Conservation (phyloP, 805 yeast genomes). For the Pichia cabralensis region DNA sequence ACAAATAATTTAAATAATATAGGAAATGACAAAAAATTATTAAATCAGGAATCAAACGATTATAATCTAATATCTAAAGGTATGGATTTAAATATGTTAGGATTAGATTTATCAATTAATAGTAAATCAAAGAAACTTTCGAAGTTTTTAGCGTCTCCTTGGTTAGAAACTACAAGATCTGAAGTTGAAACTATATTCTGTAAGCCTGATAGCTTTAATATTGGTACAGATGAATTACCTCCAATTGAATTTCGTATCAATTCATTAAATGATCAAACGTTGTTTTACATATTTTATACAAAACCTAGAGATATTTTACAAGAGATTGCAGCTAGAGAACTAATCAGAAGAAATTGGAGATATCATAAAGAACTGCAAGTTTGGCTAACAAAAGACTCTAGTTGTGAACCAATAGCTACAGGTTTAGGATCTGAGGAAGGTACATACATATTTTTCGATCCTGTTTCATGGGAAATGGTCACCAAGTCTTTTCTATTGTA, state of each 20-base stretch:
- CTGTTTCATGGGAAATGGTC: slow-evolving; percentile 91
- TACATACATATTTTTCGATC: slow-evolving; percentile 88
- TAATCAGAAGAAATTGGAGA: slow-evolving; percentile 91
- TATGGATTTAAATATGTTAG: slow-evolving; percentile 58
- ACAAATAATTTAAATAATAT: too few species aligned
- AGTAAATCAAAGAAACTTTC: slow-evolving; percentile 36
- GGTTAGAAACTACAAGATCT: slow-evolving; percentile 87
- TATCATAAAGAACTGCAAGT: slow-evolving; percentile 92
- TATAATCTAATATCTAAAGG: slow-evolving; percentile 64
- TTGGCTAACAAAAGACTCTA: slow-evolving; percentile 92
- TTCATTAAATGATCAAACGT: slow-evolving; percentile 78
- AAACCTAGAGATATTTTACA: slow-evolving; percentile 89
- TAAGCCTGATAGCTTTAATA: slow-evolving; percentile 47
- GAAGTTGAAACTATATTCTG: slow-evolving; percentile 80
- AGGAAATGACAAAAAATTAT: too few species aligned
- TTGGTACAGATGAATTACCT: slow-evolving; percentile 16
- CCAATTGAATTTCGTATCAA: slow-evolving; percentile 33
- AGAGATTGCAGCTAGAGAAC: slow-evolving; percentile 86
- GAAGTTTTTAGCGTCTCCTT: slow-evolving; percentile 75
- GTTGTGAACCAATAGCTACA: slow-evolving; percentile 62
- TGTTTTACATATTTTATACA: slow-evolving; percentile 87
- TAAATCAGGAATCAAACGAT: too few species aligned
- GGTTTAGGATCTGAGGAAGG: slow-evolving; percentile 84
- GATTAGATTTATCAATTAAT: slow-evolving; percentile 44
- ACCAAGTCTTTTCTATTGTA: slow-evolving; percentile 55